Conservation (phyloP, 495 filamentous ascomycete genomes). For the Penicillium cataractarum region DNA sequence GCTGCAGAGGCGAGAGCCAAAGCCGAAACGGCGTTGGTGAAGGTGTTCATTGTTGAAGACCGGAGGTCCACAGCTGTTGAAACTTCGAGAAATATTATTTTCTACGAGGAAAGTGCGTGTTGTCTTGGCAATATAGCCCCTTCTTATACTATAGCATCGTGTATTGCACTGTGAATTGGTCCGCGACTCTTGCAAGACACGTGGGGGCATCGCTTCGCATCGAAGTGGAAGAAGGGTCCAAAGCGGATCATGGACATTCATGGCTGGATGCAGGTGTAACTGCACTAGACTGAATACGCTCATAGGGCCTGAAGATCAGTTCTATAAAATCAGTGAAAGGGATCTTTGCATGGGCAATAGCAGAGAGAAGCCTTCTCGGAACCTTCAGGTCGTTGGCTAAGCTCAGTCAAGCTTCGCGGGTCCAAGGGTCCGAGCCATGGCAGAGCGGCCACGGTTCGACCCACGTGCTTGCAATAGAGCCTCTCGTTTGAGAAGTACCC, state of each 20-base stretch:
- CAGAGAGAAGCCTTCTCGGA: neutral
- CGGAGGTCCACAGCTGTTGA: neutral
- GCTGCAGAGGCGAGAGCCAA: neutral
- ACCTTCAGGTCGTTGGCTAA: neutral
- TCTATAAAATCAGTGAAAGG: neutral
- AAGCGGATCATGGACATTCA: neutral
- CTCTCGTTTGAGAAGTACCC: neutral
- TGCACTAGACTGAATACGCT: neutral
- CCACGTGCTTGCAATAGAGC: neutral
- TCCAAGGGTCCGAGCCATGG: neutral
- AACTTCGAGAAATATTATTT: neutral
- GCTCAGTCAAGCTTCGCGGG: neutral
- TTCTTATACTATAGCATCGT: neutral
- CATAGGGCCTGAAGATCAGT: neutral
- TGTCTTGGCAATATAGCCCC: no score
- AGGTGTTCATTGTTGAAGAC: constrained; percentile 1
- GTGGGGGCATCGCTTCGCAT: neutral
- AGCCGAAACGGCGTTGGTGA: neutral
- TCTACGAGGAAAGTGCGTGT: no score
- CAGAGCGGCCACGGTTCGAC: neutral
- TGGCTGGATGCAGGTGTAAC: neutral
- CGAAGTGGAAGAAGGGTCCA: neutral
- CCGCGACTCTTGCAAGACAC: neutral
- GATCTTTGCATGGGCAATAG: neutral
- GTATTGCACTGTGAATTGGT: neutral